Conservation (phyloP, 495 filamentous ascomycete genomes). For the Aspergillus cristatus region DNA sequence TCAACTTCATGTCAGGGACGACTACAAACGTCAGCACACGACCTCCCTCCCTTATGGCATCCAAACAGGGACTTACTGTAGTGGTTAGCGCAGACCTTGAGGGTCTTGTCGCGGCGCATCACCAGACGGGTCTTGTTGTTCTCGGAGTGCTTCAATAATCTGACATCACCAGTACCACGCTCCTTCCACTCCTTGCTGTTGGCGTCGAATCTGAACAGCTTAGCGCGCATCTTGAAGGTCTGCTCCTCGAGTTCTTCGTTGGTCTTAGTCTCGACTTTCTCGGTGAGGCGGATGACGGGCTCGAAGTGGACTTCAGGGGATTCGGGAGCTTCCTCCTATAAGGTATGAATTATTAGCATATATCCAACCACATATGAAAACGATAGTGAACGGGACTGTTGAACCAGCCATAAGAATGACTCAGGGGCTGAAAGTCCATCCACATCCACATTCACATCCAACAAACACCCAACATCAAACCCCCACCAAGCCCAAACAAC, state of each 20-base stretch:
- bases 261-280: conserved; percentile 94
- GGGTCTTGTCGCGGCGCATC: conserved; percentile 98
- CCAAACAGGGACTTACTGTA: conserved; percentile 63
- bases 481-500: not conserved
- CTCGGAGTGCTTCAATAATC: conserved; percentile 95
- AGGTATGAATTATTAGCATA: not conserved
- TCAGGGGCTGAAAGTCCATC: too few relatives aligned
- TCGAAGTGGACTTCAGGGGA: conserved; percentile 94
- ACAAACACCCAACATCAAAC: too few relatives aligned
- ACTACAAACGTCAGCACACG: conserved; percentile 44
- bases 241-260: conserved; percentile 98
- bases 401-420: too few relatives aligned
- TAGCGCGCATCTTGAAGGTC: conserved; percentile 97
- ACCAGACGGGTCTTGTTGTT: conserved; percentile 96
- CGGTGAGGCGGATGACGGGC: conserved; percentile 86
- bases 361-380: too few relatives aligned
- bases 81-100: conserved; percentile 99
- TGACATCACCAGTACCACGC: conserved; percentile 92
- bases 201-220: conserved; percentile 95
- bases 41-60: not conserved
- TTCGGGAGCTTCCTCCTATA: conserved; percentile 60
- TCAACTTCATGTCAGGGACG: conserved; percentile 97
- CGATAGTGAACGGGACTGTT: too few relatives aligned
- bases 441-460: too few relatives aligned
- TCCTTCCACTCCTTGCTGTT: conserved; percentile 97